Percentiles rank a stretch among this genome's conserved stretches.
These are phyloP conservation scores for Platanthera zijinensis DNA, from an alignment of 106 monocot genomes.

Conservation along the genomic window DNA sequence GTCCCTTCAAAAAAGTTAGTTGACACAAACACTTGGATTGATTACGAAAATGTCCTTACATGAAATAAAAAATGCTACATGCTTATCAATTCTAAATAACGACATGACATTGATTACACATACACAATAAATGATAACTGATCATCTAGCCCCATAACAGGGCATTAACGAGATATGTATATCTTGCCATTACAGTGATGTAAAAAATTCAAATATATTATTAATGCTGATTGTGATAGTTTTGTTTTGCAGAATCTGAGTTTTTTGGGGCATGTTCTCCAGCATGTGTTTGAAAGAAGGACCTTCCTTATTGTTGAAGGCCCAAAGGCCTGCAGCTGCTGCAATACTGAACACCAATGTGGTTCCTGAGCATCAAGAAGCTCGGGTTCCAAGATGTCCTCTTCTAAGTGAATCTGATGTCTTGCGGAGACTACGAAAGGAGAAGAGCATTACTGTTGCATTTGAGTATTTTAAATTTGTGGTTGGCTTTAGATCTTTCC, in stretches of 20 bases:
- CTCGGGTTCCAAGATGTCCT: not conserved
- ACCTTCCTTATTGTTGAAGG: slow-evolving; percentile 23
- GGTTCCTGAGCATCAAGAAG: slow-evolving; percentile 5
- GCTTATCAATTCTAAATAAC: no score
- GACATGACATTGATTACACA: no score
- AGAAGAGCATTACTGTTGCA: slow-evolving; percentile 20
- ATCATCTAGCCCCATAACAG: no score
- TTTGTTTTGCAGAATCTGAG: not conserved
- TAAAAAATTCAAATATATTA: no score
- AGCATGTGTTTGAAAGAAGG: slow-evolving; percentile 52
- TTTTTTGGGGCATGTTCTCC: not conserved
- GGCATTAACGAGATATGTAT: no score
- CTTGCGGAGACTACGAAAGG: slow-evolving; percentile 16
- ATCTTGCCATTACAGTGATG: no score
- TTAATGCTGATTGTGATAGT: not conserved
- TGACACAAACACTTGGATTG: no score
- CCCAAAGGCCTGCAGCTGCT: slow-evolving; percentile 11
- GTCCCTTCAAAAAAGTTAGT: no score
- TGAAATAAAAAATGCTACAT: no score
- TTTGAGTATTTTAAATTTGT: slow-evolving; percentile 48
- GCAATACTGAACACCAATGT: slow-evolving; percentile 21
- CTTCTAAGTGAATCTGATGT: slow-evolving; percentile 39
- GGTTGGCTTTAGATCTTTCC: slow-evolving; percentile 16
- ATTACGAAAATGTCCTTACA: no score
- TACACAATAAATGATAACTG: no score